Evolutionary conservation across 2,329 filamentous ascomycete genomes (phyloP).

Genomic region (Akanthomyces muscarius): DNA sequence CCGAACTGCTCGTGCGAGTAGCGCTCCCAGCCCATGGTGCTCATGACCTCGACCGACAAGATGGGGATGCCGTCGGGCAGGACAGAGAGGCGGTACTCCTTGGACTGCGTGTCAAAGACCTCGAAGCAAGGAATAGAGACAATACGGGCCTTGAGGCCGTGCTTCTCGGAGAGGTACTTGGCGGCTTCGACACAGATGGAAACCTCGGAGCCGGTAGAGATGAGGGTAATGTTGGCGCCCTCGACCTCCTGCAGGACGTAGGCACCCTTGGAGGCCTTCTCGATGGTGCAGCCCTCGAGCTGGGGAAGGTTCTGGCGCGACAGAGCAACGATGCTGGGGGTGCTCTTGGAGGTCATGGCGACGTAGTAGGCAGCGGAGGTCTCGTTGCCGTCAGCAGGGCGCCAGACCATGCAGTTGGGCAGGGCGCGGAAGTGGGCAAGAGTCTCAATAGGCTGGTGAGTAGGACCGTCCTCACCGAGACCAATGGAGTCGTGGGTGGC

Average conservation of each 20-base stretch:
- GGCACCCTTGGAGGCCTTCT: constrained; percentile 88
- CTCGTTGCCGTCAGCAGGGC: constrained; percentile 97
- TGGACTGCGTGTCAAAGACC: constrained; percentile 88
- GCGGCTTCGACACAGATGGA: constrained; percentile 88
- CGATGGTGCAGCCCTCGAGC: constrained; percentile 88
- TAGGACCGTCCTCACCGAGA: constrained; percentile 97
- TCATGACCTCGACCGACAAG: constrained; percentile 93
- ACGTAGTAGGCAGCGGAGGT: constrained; percentile 96
- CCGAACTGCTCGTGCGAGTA: constrained; percentile 99
- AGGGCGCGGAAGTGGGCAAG: constrained; percentile 97
- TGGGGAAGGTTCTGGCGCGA: constrained; percentile 98
- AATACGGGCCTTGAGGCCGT: constrained; percentile 81
- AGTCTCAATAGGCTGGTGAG: constrained; percentile 98
- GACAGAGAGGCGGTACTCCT: constrained; percentile 91
- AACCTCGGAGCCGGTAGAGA: constrained; percentile 95
- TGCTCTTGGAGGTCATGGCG: constrained; percentile 82
- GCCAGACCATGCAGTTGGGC: constrained; percentile 99
- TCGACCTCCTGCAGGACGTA: constrained; percentile 85
- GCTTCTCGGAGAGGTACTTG: constrained; percentile 85
- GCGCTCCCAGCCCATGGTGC: constrained; percentile 96
- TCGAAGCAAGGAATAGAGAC: constrained; percentile 97
- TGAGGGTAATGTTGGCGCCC: constrained; percentile 80
- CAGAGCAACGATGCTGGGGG: constrained; percentile 88
- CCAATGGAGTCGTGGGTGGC: constrained; percentile 99
- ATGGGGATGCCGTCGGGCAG: constrained; percentile 92